Evolutionary conservation across 495 filamentous ascomycete species (phyloP), one percentile per base, ranked within the genome.

Genomic region (Talaromyces thailandensis): DNA sequence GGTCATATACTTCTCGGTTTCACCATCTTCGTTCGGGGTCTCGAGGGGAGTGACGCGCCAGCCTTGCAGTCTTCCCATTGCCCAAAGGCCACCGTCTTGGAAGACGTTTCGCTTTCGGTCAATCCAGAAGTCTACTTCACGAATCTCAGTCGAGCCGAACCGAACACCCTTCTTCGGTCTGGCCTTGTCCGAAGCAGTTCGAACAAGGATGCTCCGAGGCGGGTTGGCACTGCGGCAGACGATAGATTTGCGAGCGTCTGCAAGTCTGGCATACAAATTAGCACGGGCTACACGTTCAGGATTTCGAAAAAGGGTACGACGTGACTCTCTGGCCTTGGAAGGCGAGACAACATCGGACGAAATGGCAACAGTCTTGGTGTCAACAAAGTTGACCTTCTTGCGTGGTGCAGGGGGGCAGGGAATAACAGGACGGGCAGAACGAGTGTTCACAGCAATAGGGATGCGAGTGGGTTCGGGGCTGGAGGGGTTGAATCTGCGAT

Each of bases 91-190:
- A 31, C 51, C 67, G 32, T 56, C 64, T 52, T n/a, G 31, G 55
- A 61, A 71, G 11, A 64, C 60, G 60, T 69, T 61, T 40, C 64
- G 43, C 50, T 51, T 61, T 40, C 64, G 58, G 18, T 56, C 63
- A 58, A 71, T 71, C 67, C 67, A 69, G 57, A 61, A 68, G 45
- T 66, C 40, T 21, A 66, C 64, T n/a, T 63, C 26, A 11, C 48
- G 25, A 29, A 64, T 64, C 7, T 61, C 65, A 56, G 60, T 58
- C 18, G 68, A 62, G 26, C 65, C 65, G 60, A 71, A 69, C n/a
- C 66, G 65, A 64, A 69, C 67, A 24, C 63, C 37, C 62, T 69
- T 71, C 63, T 61, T 56, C 56, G 26, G 6, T 21, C n/a, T 31
- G 28, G 23, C 50, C 61, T 62, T 43, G 26, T 61, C 43, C 18